A percentile compares a stretch with the other conserved stretches of the same genome.
These are phyloP conservation scores for Neophaeococcomyces mojaviensis DNA, from an alignment of 2,329 filamentous ascomycete species.

Conservation along the genomic window DNA sequence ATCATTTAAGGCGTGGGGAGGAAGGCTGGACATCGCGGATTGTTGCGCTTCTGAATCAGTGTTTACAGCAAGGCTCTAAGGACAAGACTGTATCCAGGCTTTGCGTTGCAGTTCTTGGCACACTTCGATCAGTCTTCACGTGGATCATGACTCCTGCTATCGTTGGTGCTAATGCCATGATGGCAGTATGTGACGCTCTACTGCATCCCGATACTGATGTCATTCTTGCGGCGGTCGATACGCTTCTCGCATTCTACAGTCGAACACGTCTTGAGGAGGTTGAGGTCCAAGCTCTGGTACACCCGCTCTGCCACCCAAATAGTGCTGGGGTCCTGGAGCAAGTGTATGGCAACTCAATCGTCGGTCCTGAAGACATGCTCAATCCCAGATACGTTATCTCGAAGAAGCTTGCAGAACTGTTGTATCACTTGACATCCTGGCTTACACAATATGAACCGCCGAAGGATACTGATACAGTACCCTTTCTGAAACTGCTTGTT, in stretches of 20 bases:
- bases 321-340: constrained; percentile 64
- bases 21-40: constrained; percentile 84
- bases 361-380: constrained; percentile 75
- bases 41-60: constrained; percentile 65
- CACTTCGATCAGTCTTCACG: constrained; percentile 69
- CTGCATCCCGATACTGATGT: constrained; percentile 63
- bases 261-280: constrained; percentile 66
- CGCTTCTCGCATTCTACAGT: constrained; percentile 73
- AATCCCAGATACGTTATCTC: constrained; percentile 86
- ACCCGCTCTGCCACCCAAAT: constrained; percentile 67
- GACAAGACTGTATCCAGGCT: constrained; percentile 55
- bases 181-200: constrained; percentile 63
- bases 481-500: constrained; percentile 72
- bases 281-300: constrained; percentile 70
- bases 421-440: constrained; percentile 77
- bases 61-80: constrained; percentile 59
- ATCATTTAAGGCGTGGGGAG: constrained; percentile 65
- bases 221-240: constrained; percentile 72
- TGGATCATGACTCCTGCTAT: constrained; percentile 87
- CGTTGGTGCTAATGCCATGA: constrained; percentile 60
- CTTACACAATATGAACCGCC: constrained; percentile 70
- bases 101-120: constrained; percentile 67
- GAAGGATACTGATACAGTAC: constrained; percentile 57
- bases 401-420: constrained; percentile 89
- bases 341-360: constrained; percentile 71